Conservation (phyloP, 2,329 filamentous ascomycete genomes). For the Chaetomium strumarium region DNA sequence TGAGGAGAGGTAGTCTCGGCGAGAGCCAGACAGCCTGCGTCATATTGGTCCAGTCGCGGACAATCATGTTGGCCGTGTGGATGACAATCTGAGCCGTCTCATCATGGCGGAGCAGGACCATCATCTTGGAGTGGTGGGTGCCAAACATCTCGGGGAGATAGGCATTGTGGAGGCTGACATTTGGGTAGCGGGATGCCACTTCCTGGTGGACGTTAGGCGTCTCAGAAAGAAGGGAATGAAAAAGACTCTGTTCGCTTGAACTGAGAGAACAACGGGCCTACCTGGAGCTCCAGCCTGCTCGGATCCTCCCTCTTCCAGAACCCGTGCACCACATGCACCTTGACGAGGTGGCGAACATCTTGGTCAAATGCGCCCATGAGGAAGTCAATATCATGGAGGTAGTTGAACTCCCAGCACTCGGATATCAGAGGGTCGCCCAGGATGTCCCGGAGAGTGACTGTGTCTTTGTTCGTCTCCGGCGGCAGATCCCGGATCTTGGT, state of each 20-base stretch:
- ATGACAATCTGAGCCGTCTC: slow-evolving; percentile 73
- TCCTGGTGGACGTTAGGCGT: slow-evolving; percentile 40
- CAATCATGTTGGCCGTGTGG: slow-evolving; percentile 89
- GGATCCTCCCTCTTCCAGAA: slow-evolving; percentile 63
- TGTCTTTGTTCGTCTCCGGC: slow-evolving; percentile 54
- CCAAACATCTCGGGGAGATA: slow-evolving; percentile 81
- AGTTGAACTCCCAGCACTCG: slow-evolving; percentile 68
- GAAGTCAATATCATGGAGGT: slow-evolving; percentile 54
- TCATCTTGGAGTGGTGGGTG: slow-evolving; percentile 83
- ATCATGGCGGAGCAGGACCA: slow-evolving; percentile 74
- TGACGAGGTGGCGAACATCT: slow-evolving; percentile 43
- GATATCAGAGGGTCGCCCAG: slow-evolving; percentile 68
- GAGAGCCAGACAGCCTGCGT: slow-evolving; percentile 78
- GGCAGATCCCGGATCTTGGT: slow-evolving; percentile 63
- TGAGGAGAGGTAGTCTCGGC: slow-evolving; percentile 55
- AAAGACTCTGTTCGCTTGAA: not conserved
- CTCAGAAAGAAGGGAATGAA: not conserved
- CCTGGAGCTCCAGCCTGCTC: slow-evolving; percentile 52
- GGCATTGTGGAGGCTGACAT: slow-evolving; percentile 65
- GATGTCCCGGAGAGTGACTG: slow-evolving; percentile 60
- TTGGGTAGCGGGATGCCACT: slow-evolving; percentile 54
- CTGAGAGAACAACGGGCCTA: slow-evolving; percentile 30
- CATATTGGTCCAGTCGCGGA: slow-evolving; percentile 82
- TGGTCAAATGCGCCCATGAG: slow-evolving; percentile 49
- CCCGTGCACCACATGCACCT: slow-evolving; percentile 53